A percentile compares a stretch with the other conserved stretches of the same genome.
Conservation (phyloP, 306 rosid species). For the Lablab purpureus region DNA sequence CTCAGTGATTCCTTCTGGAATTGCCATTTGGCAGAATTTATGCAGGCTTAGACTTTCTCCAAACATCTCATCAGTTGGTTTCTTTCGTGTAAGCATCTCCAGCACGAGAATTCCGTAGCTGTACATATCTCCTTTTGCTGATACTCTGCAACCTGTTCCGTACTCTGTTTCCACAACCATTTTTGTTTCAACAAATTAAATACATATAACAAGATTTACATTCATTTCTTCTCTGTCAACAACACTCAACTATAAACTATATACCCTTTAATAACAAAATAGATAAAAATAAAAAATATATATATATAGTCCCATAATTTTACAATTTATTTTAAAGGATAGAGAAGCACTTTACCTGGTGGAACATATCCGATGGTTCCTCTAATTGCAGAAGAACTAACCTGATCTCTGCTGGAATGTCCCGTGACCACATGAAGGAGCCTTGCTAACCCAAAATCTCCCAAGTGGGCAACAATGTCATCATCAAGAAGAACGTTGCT, state of each 20-base stretch:
- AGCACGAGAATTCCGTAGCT: constrained; percentile 47
- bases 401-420: constrained; percentile 25
- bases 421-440: constrained; percentile 22
- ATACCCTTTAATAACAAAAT: no score
- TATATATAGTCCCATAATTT: no score
- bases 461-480: constrained; percentile 48
- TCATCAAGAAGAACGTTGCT: constrained; percentile 55
- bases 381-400: constrained; percentile 28
- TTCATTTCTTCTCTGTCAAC: no score
- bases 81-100: constrained; percentile 46
- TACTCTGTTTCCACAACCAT: constrained; percentile 40
- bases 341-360: constrained; percentile 38
- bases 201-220: no score
- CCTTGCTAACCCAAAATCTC: constrained; percentile 63
- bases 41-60: constrained; percentile 12
- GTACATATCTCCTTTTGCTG: constrained; percentile 49
- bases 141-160: constrained; percentile 22
- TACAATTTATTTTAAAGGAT: not conserved
- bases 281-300: no score
- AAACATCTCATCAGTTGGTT: constrained; percentile 46
- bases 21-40: constrained; percentile 32
- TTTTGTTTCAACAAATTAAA: no score
- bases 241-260: no score
- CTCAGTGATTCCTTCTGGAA: constrained; percentile 2
- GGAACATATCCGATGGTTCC: constrained; percentile 55